Conservation (phyloP, 169 alveolate species). For the Babesia microti region DNA sequence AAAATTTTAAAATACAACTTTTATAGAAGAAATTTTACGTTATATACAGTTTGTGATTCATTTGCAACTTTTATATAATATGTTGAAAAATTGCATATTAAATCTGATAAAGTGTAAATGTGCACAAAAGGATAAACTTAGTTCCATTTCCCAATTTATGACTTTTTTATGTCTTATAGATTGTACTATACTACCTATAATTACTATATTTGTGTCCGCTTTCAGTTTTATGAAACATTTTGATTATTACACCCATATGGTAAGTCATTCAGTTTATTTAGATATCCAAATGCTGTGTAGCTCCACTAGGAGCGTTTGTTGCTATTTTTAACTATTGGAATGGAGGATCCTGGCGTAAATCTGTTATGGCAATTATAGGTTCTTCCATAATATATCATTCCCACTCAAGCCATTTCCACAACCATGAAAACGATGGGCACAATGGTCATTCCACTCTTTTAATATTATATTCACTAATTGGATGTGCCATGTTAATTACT, state of each 20-base stretch:
- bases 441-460: constrained; percentile 13
- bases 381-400: constrained; percentile 22
- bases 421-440: constrained; percentile 20
- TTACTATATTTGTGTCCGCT: neutral
- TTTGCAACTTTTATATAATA: neutral
- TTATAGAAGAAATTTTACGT: neutral
- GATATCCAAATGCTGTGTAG: neutral
- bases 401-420: constrained; percentile 24
- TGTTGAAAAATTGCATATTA: neutral
- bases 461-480: constrained; percentile 18
- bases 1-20: neutral
- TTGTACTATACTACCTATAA: neutral
- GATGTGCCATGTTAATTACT: constrained; percentile 40
- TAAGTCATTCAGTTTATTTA: neutral
- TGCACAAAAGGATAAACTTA: neutral
- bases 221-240: neutral
- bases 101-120: neutral
- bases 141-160: neutral
- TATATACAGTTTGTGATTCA: neutral
- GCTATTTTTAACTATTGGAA: constrained; percentile 1
- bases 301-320: neutral
- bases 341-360: too few species aligned
- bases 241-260: neutral
- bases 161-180: neutral
- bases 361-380: too few species aligned